Evolutionary conservation across 2,329 filamentous ascomycete genomes (phyloP), one percentile per base, ranked within the genome.

Genomic region (Cladosporium sp.): DNA sequence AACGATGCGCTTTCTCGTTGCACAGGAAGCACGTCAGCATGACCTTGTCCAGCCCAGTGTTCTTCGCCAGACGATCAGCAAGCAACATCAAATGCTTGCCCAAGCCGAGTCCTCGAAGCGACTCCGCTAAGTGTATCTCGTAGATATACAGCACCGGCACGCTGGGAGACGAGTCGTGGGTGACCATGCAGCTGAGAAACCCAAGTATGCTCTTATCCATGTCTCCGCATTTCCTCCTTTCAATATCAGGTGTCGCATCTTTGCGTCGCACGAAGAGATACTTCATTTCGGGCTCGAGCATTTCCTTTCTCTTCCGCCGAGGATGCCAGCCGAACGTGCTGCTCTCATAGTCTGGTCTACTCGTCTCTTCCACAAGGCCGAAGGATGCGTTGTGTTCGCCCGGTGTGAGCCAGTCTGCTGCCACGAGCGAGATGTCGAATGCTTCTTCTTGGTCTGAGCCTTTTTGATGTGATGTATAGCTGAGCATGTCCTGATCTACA

Each of bases 111-210:
- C 83, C 76, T 57, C 80, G 78, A 4, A 86, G 64, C 1, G 72
- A 68, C 1, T 74, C 68, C 32, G 73, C 68, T 3, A 91, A 75
- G 62, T 92, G 87, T 30, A 92, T 81, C 68, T 92, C 87, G 64
- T 90, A 92, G 65, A 87, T 84, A 66, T 90, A 92, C 17, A 89
- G 64, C 2, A 90, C 86, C 0, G 82, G 74, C 52, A 80, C 70
- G 1, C 76, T 76, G n/a, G 64, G 64, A n/a, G 63, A 43, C 42
- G 82, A 80, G 62, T 88, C 84, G 61, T 80, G 80, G 2, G 83
- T 85, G n/a, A 85, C 78, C 83, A 87, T 84, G 61, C 88, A 73
- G n/a, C 83, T 86, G 0, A 79, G 73, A 57, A 88, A 70, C 1
- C 61, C 67, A 8, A 57, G 49, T 8, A 60, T 37, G 20, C 22